Base-by-base conservation (phyloP, 805 yeast species). In the Wickerhamiella spandovensis region DNA sequence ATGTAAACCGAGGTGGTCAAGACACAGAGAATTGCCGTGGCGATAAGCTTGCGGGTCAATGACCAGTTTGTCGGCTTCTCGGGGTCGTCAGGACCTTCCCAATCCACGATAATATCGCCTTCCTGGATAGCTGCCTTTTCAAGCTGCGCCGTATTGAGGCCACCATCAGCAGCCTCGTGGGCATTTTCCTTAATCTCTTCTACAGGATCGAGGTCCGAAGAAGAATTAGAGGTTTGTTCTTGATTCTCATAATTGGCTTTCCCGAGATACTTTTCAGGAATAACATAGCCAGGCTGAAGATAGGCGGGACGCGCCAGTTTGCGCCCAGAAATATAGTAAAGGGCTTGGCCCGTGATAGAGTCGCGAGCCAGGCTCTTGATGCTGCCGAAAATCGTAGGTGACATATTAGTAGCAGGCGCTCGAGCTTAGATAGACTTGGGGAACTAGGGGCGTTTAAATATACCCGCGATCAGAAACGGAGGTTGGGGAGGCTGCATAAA, bases 41-140 rank as follows among this genome's bases (percentile, higher is more conserved):
- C 66, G 28, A 73, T 46, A 2, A 61, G 32, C 58, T 75, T 78
- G 47, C 67, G 65, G 44, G 54, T 49, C 0, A 57, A 18, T 0
- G 77, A 67, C 85, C 85, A 81, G 58, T 80, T 79, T 37, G 62
- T 56, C 1, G 87, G 86, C 55, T 75, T 53, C 44, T 56, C 64
- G 1, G 57, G 61, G 32, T 62, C 66, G 23, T 59, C 58, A 2
- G 59, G 58, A 0, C 67, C 66, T 21, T 64, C 59, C 64, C 65
- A 64, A 18, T 55, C 62, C 1, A 64, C 66, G 10, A 63, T 48
- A 17, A 58, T 54, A 9, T 35, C 20, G 3, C 20, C 39, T 5
- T 35, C 20, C 20, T 15, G 20, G 6, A 17, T 35, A 3, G 39
- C 20, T 20, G 13, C 39, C 18, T 35, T 35, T 13, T 35, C 39